phyloP scores from a whole-genome alignment of 2,329 filamentous ascomycete species.

The Thermoascus crustaceus region DNA sequence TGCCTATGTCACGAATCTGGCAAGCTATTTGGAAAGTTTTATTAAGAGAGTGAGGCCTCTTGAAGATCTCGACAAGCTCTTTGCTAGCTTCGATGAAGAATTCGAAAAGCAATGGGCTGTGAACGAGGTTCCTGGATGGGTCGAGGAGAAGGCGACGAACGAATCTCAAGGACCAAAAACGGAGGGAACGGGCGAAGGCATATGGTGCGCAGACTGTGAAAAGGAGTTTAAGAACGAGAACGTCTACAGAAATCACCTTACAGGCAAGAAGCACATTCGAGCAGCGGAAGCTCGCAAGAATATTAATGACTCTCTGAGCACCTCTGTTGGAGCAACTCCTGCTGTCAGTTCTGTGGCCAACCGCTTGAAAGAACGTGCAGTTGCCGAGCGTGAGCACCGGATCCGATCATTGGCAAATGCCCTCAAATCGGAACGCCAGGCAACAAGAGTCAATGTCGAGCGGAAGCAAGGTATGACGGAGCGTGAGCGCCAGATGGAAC shows the following conservation, averaged over 20 bases:
- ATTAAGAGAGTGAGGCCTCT: conserved; percentile 76
- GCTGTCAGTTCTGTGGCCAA: conserved; percentile 18
- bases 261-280: conserved; percentile 86
- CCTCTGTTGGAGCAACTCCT: conserved; percentile 16
- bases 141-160: conserved; percentile 42
- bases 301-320: conserved; percentile 29
- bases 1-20: conserved; percentile 71
- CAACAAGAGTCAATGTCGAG: conserved; percentile 91
- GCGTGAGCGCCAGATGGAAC: conserved; percentile 84
- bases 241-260: conserved; percentile 82
- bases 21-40: conserved; percentile 78
- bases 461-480: conserved; percentile 97
- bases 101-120: conserved; percentile 78
- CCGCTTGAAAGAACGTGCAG: conserved; percentile 74
- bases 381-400: conserved; percentile 81
- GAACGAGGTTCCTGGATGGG: conserved; percentile 73
- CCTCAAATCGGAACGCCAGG: conserved; percentile 79
- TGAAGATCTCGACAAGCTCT: conserved; percentile 73
- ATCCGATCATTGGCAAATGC: conserved; percentile 70
- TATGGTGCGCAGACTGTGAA: conserved; percentile 87
- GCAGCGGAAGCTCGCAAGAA: conserved; percentile 59
- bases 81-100: conserved; percentile 68
- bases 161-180: conserved; percentile 39
- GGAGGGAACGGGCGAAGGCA: conserved; percentile 55
- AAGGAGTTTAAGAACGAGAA: conserved; percentile 95